These are phyloP conservation scores for Oehlia diaphana DNA, from an alignment of 192 early-diverging fungal genomes.

Conservation along the genomic window DNA sequence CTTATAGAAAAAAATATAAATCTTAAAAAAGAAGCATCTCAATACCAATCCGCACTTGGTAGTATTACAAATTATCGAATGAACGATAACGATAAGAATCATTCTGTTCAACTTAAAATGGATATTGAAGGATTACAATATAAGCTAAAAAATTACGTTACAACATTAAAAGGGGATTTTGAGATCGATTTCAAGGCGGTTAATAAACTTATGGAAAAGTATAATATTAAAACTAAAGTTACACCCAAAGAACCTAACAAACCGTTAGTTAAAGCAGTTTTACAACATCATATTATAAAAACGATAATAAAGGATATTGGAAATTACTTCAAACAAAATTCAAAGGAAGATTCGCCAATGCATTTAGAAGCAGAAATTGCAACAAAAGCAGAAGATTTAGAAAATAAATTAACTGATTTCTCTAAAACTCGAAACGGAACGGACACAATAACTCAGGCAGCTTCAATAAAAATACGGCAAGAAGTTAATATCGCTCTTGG, in stretches of 20 bases:
- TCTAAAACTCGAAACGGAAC: neutral
- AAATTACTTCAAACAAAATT: neutral
- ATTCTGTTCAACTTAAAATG: neutral
- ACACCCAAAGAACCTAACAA: neutral
- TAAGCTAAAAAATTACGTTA: neutral
- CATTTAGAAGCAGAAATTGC: neutral
- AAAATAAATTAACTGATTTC: neutral
- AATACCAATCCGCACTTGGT: neutral
- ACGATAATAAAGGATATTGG: neutral
- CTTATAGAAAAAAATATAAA: neutral
- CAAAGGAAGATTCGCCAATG: too few species aligned
- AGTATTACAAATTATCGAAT: neutral
- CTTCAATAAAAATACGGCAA: neutral
- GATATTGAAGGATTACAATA: neutral
- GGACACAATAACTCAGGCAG: neutral
- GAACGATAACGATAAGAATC: neutral
- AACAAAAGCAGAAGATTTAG: neutral
- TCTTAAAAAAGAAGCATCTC: neutral
- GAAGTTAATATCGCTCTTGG: neutral
- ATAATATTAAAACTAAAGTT: neutral
- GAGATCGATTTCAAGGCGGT: neutral
- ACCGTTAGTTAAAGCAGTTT: neutral
- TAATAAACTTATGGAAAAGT: neutral
- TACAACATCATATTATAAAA: neutral
- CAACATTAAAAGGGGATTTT: neutral